Percentiles rank a stretch among this genome's conserved stretches.
Evolutionary conservation across 805 yeast genomes (phyloP).

Genomic region (Cyberlindnera sargentensis): DNA sequence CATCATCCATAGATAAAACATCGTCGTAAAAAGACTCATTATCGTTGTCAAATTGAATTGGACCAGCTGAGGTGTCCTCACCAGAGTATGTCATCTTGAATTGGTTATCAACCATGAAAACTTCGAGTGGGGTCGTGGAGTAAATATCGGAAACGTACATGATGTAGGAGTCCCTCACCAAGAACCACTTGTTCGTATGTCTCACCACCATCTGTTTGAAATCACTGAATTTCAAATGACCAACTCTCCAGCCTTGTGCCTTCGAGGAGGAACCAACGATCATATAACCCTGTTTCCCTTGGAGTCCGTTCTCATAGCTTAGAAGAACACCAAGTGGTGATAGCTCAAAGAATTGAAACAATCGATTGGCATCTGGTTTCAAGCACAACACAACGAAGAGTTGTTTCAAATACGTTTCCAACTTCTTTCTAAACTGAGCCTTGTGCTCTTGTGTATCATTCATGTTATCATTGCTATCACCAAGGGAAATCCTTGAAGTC

Average conservation of each 20-base stretch:
- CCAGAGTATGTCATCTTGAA: slow-evolving; percentile 52
- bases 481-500: slow-evolving; percentile 12
- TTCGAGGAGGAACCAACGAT: slow-evolving; percentile 77
- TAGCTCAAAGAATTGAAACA: slow-evolving; percentile 83
- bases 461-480: background rate
- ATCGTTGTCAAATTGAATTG: slow-evolving; percentile 20
- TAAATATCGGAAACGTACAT: slow-evolving; percentile 80
- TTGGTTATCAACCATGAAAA: slow-evolving; percentile 77
- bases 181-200: slow-evolving; percentile 88
- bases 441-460: background rate
- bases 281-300: slow-evolving; percentile 86
- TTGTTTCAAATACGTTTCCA: slow-evolving; percentile 63
- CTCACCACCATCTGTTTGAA: slow-evolving; percentile 82
- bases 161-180: slow-evolving; percentile 78
- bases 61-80: slow-evolving; percentile 20
- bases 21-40: slow-evolving; percentile 33
- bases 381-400: slow-evolving; percentile 54
- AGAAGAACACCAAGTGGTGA: slow-evolving; percentile 82
- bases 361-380: slow-evolving; percentile 72
- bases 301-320: slow-evolving; percentile 72
- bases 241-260: slow-evolving; percentile 93
- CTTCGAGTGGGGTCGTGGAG: slow-evolving; percentile 85
- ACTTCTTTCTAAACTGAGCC: slow-evolving; percentile 27
- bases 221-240: slow-evolving; percentile 76
- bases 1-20: slow-evolving; percentile 24